Base-by-base conservation (phyloP, 495 filamentous ascomycete species). In the Trichoderma orchidacearum region DNA sequence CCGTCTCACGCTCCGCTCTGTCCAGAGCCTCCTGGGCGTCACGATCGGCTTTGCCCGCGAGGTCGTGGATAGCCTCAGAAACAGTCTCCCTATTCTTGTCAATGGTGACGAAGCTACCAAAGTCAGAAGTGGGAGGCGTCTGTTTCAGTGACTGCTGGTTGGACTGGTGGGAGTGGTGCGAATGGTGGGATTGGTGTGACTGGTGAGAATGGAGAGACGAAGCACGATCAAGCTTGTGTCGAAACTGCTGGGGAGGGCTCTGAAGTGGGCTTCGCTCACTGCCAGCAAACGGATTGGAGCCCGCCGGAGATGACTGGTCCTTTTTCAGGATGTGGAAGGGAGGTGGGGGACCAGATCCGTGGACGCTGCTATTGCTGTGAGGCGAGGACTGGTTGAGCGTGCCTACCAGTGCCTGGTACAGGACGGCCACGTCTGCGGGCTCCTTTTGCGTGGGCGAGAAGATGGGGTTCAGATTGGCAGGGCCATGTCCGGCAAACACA, bases 11-110 rank as follows among this genome's bases (percentile, higher is more conserved):
- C 59, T 77, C 72, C n/a, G 71, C 80, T 56, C 82, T 76, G 15
- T 75, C 73, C 57, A 88, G 68, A 54, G 81, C 82, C 55, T 84
- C 80, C 55, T 83, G 81, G 8, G 85, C 82, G 63, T 90, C 80
- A 54, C 81, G 77, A 54, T 87, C 80, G 50, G 85, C 83, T 63
- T 84, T 72, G 57, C 79, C 75, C 7, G 82, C 86, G 53, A 90
- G 74, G 27, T 84, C 83, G 32, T 72, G 80, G 29, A 91, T 75
- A 13, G 88, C 86, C 9, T 87, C 80, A 30, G 84, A 74, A 5
- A 94, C 86, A 30, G 80, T 87, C 65, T 86, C 82, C 29, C 75
- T 79, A 53, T 77, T 70, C 31, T 71, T 73, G 0, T 74, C 51
- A 30, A 38, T 56, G 41, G 23, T 48, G 45, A 30, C 41, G 21